Percentiles rank a stretch among this genome's conserved stretches.
Conservation (phyloP, 2,329 filamentous ascomycete species). For the Xylariales sp. region DNA sequence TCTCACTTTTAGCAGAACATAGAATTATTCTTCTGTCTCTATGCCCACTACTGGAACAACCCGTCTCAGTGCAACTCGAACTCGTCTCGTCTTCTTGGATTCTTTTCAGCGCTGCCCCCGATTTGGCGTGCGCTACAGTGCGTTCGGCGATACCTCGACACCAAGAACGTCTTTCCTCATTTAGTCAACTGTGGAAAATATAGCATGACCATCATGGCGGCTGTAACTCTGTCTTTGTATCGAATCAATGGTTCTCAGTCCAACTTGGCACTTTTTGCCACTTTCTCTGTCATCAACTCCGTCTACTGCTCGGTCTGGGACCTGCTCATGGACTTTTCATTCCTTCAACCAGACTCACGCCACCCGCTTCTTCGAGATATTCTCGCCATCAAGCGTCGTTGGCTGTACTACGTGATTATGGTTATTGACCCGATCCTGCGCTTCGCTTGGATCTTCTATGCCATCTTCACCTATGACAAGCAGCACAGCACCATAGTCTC, state of each 20-base stretch:
- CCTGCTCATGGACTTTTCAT: conserved; percentile 90
- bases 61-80: conserved; percentile 79
- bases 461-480: conserved; percentile 71
- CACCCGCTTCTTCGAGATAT: conserved; percentile 69
- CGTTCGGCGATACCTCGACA: conserved; percentile 83
- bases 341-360: conserved; percentile 72
- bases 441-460: conserved; percentile 93
- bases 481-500: conserved; percentile 82
- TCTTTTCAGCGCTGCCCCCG: conserved; percentile 76
- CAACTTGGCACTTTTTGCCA: conserved; percentile 69
- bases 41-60: conserved; percentile 71
- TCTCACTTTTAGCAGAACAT: conserved; percentile 59
- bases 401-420: conserved; percentile 87
- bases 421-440: conserved; percentile 76
- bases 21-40: conserved; percentile 91
- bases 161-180: conserved; percentile 83
- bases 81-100: conserved; percentile 78
- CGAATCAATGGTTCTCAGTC: conserved; percentile 60
- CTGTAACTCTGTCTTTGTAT: conserved; percentile 76
- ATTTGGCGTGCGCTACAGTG: conserved; percentile 93
- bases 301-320: conserved; percentile 91
- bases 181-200: conserved; percentile 93
- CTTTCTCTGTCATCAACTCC: conserved; percentile 75
- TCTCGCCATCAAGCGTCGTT: conserved; percentile 71
- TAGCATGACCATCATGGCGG: conserved; percentile 73